Base-by-base conservation (phyloP, 75 land plant genomes). In the Cunninghamia lanceolata region DNA sequence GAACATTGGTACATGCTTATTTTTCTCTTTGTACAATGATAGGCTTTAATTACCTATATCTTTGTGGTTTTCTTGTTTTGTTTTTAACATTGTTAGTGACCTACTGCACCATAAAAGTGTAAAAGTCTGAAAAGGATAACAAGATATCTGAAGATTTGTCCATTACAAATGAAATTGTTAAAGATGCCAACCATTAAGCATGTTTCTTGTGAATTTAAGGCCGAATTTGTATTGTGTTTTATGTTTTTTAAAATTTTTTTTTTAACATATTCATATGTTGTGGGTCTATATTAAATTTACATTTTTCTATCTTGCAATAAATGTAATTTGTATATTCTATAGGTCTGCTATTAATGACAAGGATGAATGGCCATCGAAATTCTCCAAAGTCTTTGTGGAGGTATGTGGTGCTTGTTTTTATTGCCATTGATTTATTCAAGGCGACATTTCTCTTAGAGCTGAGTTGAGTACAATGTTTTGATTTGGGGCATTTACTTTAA, bases 311-410 rank as follows among this genome's bases (percentile, higher is more conserved):
- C 11, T 14, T 34, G 35, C 9, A 32, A 32, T 71, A 3, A 13
- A 32, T 71, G 3, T 71, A 71, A 11, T 32, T 71, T 71, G 35
- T 71, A 71, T 10, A 30, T 71, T 71, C n/a, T 85, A 42, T 84
- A 97, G 98, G 88, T 92, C 94, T 75, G 92, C 91, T 28, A 93
- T 95, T 46, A 98, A 88, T 9, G 95, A 93, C 56, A 74, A 87
- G 15, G 99, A 98, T 86, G 99, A 96, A 75, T 98, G 96, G 95
- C 99, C 99, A 73, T 94, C 99, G 16, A 94, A 96, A 87, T 98
- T 88, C 85, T 98, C 96, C 46, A 98, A 98, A 89, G 91, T 96
- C 13, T 95, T 95, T 84, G 34, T 98, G 43, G 89, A 94, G 91
- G 99, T 96, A 87, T 87, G 94, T 74, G 7, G 43, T 59, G 34